A percentile compares a stretch with the other conserved stretches of the same genome.
phyloP scores from a whole-genome alignment of 73 alveolate genomes.

The Symbiodinium pilosum region DNA sequence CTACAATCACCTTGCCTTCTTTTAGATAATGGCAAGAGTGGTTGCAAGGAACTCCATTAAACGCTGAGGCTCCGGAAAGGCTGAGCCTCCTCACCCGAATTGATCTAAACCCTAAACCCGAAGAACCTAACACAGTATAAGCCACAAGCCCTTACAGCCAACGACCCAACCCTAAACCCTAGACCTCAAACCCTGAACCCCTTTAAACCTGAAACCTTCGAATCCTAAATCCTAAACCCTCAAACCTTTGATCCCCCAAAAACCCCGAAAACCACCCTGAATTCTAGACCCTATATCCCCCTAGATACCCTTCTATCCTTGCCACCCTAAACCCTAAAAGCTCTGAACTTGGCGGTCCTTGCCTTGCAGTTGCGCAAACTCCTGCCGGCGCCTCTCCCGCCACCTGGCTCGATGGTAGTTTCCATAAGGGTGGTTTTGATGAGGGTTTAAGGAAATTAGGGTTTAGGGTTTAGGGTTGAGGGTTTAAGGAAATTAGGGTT shows the following conservation, averaged over 20 bases:
- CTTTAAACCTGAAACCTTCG: too few species aligned
- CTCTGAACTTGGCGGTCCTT: too few species aligned
- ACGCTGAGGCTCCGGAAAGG: too few species aligned
- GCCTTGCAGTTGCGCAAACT: constrained; percentile 3
- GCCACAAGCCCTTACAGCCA: neutral
- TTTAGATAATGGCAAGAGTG: too few species aligned
- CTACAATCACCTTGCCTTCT: too few species aligned
- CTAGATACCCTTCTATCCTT: too few species aligned
- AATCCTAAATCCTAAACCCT: too few species aligned
- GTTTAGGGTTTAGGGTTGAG: neutral
- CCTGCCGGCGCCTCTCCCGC: neutral
- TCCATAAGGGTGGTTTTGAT: neutral
- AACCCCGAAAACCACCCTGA: too few species aligned
- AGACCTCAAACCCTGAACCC: neutral
- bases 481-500: neutral
- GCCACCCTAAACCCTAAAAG: too few species aligned
- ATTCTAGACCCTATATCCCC: too few species aligned
- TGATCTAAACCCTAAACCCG: neutral
- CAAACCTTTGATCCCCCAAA: too few species aligned
- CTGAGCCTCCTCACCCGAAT: neutral
- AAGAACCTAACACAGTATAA: neutral
- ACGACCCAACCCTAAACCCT: neutral
- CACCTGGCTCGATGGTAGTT: neutral
- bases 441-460: neutral
- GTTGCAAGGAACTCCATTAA: too few species aligned